These are phyloP conservation scores for Botrytis elliptica DNA, from an alignment of 2,329 filamentous ascomycete genomes.

Conservation along the genomic window DNA sequence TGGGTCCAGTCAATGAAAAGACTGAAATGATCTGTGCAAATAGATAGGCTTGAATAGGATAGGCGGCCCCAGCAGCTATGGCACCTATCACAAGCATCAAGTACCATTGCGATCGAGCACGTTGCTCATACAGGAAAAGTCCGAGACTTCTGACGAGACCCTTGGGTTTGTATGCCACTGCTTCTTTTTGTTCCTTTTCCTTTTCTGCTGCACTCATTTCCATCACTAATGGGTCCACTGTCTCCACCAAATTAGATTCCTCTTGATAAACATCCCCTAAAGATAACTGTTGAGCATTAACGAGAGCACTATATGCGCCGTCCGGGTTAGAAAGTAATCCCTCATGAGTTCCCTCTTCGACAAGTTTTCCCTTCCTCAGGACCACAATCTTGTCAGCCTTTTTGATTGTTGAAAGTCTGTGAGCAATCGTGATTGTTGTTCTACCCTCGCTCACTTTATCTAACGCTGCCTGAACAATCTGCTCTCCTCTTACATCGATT, in stretches of 20 bases:
- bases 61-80: conserved; percentile 38
- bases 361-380: conserved; percentile 66
- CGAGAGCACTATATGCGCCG: conserved; percentile 67
- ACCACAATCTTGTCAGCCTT: conserved; percentile 78
- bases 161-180: conserved; percentile 39
- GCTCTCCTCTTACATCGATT: conserved; percentile 46
- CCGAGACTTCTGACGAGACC: conserved; percentile 52
- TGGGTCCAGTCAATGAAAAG: conserved; percentile 28
- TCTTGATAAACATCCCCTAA: conserved; percentile 35
- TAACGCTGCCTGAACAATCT: conserved; percentile 54
- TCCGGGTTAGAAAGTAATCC: conserved; percentile 58
- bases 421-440: conserved; percentile 91
- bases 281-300: conserved; percentile 53
- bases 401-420: conserved; percentile 82
- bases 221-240: conserved; percentile 27
- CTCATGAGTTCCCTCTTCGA: conserved; percentile 75
- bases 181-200: conserved; percentile 29
- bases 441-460: conserved; percentile 54
- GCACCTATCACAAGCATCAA: conserved; percentile 48
- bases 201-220: conserved; percentile 31
- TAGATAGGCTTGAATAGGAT: conserved; percentile 41
- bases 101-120: conserved; percentile 51
- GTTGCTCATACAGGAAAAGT: conserved; percentile 56
- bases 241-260: conserved; percentile 32
- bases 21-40: conserved; percentile 40